Conservation (phyloP, 345 rosid genomes). For the Ailanthus altissimus region DNA sequence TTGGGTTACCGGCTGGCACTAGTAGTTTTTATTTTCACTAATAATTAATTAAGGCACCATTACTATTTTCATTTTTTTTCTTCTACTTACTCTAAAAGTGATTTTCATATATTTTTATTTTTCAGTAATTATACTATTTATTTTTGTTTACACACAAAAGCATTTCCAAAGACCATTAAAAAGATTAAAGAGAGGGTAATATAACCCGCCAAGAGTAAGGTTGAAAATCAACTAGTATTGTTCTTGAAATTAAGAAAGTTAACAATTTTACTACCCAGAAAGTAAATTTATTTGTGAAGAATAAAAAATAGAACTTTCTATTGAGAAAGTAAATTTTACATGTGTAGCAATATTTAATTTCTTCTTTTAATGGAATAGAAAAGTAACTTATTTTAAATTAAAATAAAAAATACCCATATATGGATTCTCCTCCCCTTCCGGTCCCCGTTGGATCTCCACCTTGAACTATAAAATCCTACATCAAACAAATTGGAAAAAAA, state of each 20-base stretch:
- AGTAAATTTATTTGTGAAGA: no score
- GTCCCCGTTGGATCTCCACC: conserved; percentile 99
- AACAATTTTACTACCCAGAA: no score
- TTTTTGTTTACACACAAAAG: background rate
- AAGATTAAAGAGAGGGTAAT: background rate
- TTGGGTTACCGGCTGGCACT: background rate
- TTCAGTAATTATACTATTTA: no score
- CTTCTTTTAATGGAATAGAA: background rate
- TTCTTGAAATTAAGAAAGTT: no score
- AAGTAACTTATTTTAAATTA: background rate
- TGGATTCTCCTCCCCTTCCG: conserved; percentile 92
- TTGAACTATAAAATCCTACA: conserved; percentile 92
- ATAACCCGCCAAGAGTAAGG: background rate
- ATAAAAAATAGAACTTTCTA: no score
- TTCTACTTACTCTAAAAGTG: background rate
- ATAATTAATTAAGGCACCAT: background rate
- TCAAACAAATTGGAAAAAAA: conserved; percentile 7
- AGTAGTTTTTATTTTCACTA: background rate
- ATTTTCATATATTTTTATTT: no score
- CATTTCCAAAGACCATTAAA: background rate
- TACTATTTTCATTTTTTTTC: background rate
- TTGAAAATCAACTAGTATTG: background rate
- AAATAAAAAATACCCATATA: conserved; percentile 63
- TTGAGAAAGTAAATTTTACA: no score
- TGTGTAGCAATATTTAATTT: no score